Percentiles rank a stretch among this genome's conserved stretches.
Conservation (phyloP, 2,329 filamentous ascomycete species). For the Fusarium sacchari region DNA sequence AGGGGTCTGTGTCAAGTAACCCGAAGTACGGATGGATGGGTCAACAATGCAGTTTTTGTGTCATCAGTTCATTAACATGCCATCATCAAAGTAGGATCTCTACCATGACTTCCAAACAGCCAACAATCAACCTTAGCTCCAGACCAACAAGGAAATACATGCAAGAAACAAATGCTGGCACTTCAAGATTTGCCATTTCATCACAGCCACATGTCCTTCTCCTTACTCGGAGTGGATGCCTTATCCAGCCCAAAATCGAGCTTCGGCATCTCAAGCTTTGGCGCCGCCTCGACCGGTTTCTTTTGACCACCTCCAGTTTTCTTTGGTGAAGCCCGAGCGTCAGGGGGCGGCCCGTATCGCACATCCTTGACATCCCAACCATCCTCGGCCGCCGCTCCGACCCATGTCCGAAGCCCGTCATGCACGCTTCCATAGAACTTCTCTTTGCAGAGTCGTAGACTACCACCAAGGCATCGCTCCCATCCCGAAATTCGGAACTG, state of each 20-base stretch:
- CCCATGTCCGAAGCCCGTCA: constrained; percentile 88
- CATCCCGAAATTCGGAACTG: constrained; percentile 86
- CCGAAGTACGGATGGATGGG: constrained; percentile 9
- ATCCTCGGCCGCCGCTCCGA: constrained; percentile 86
- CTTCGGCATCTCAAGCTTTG: constrained; percentile 70
- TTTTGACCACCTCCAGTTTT: constrained; percentile 51
- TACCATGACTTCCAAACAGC: constrained; percentile 44
- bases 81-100: constrained; percentile 47
- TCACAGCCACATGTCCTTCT: constrained; percentile 49
- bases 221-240: constrained; percentile 43
- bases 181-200: constrained; percentile 16
- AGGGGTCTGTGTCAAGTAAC: constrained; percentile 18
- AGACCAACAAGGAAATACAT: constrained; percentile 38
- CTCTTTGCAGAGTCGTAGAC: constrained; percentile 91
- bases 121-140: constrained; percentile 41
- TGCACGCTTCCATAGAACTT: constrained; percentile 97
- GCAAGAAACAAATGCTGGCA: constrained; percentile 36
- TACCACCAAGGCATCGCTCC: constrained; percentile 88
- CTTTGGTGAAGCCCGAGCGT: constrained; percentile 46
- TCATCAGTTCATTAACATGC: constrained; percentile 55
- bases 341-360: constrained; percentile 71
- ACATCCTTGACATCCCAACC: constrained; percentile 88
- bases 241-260: constrained; percentile 60
- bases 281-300: constrained; percentile 65
- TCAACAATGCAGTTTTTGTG: constrained; percentile 39